Evolutionary conservation across 305 asterid genomes (phyloP).

Genomic region (Petunia hybrid): DNA sequence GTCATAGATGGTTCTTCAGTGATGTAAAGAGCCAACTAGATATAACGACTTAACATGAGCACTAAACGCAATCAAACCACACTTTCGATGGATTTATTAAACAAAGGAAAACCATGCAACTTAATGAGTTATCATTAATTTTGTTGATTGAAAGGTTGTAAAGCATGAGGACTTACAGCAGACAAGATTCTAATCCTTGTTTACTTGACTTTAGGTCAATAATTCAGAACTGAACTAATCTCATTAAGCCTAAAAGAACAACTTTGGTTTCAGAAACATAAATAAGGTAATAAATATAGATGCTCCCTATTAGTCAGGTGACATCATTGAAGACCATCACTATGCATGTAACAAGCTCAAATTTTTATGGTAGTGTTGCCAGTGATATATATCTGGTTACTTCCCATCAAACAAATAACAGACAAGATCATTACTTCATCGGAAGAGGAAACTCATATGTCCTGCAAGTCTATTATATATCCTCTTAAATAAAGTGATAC

Average conservation of each 20-base stretch:
- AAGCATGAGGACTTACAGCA: slow-evolving; percentile 16
- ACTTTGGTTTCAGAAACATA: slow-evolving; percentile 12
- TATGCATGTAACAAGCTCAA: neutral
- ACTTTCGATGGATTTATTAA: slow-evolving; percentile 13
- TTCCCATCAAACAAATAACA: neutral
- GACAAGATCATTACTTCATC: neutral
- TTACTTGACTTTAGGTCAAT: neutral
- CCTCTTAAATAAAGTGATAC: slow-evolving; percentile 17
- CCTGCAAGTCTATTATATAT: slow-evolving; percentile 19
- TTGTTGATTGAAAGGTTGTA: neutral
- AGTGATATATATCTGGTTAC: slow-evolving; percentile 2
- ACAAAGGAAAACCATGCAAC: neutral
- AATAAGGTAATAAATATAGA: neutral
- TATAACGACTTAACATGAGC: neutral
- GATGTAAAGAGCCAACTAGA: neutral
- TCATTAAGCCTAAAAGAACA: neutral
- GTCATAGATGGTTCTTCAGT: neutral
- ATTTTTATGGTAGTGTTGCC: neutral
- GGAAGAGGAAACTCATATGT: neutral
- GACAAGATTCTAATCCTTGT: neutral
- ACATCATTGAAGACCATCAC: neutral
- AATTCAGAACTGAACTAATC: slow-evolving; percentile 3
- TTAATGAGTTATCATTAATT: neutral
- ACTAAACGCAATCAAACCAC: neutral
- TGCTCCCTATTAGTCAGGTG: neutral